phyloP scores from a whole-genome alignment of 495 filamentous ascomycete species.

The Penicillium diatomitis region DNA sequence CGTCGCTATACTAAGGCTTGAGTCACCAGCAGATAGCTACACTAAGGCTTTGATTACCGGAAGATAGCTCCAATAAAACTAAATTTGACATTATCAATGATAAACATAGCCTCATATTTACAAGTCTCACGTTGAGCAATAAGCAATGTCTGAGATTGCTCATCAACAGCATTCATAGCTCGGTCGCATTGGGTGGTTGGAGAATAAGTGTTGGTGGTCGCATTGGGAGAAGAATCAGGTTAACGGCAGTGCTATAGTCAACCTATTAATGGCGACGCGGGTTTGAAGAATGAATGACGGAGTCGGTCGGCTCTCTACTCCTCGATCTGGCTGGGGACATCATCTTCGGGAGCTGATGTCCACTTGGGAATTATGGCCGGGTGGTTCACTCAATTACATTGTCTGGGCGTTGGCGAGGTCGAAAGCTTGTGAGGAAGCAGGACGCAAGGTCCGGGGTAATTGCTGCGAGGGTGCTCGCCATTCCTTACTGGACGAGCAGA shows the following conservation, averaged over 20 bases:
- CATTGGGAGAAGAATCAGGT: conserved; percentile 13
- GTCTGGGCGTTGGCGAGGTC: no score
- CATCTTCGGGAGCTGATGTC: no score
- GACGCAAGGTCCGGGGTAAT: no score
- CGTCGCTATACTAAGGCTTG: no score
- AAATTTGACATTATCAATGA: background rate
- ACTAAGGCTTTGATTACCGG: no score
- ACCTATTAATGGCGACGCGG: no score
- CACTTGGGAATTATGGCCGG: no score
- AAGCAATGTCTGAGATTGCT: background rate
- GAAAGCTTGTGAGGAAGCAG: no score
- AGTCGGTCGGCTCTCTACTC: background rate
- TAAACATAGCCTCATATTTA: background rate
- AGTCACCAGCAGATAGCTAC: no score
- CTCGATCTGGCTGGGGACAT: no score
- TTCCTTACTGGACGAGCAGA: background rate
- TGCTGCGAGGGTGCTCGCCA: no score
- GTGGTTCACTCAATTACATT: no score
- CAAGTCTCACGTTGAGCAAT: background rate
- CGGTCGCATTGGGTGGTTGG: conserved; percentile 17
- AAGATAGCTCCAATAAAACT: background rate
- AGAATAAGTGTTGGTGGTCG: conserved; percentile 12
- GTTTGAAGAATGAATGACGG: background rate
- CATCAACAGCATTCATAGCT: background rate
- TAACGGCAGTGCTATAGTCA: conserved; percentile 1